Evolutionary conservation across 78 protist species (phyloP), one percentile per base, ranked within the genome.

Genomic region (Dictyostelium discoideum): DNA sequence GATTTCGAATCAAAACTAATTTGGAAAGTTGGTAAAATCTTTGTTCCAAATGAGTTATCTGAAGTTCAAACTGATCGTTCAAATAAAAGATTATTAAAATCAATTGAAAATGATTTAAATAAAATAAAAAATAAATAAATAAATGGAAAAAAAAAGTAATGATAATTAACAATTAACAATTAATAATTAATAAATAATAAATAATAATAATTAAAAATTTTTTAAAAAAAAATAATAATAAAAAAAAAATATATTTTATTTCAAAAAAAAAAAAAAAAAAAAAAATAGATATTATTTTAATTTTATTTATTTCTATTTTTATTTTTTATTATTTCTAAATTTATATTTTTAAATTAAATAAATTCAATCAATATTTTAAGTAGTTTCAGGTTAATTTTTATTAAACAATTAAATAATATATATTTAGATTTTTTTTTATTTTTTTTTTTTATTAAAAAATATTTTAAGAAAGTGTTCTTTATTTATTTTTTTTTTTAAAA

Each of bases 11-110:
- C 60, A 5, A 20, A 48, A 37, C 13, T 83, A 16, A 8, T 24
- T 60, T 83, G 87, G 87, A 83, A 44, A 83, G 78, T 83, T 18
- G 87, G 87, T 83, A 57, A 60, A 42, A 40, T 78, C 16, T 44
- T 26, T 44, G 48, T 78, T 3, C 57, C 84, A 26, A 11, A 3
- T 9, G 48, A 22, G 16, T 22, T 78, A 26, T 14, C 22, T 18
- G 84, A 37, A 5, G 42, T 78, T 14, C 48, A 78, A 26, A 3
- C 32, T 22, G 60, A 78, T 32, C 79, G 79, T 73, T 73, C 76
- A 67, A n/a, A 7, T 76, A 76, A 39, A 32, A 39, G 57, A 76
- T 76, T 76, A 37, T 39, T 76, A 4, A 14, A 39, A 5, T 76
- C 82, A 76, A 37, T 37, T 14, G 65, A 46, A 79, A 42, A 79